phyloP scores from a whole-genome alignment of 1,139 yeast species.

The Pichia sp. region DNA sequence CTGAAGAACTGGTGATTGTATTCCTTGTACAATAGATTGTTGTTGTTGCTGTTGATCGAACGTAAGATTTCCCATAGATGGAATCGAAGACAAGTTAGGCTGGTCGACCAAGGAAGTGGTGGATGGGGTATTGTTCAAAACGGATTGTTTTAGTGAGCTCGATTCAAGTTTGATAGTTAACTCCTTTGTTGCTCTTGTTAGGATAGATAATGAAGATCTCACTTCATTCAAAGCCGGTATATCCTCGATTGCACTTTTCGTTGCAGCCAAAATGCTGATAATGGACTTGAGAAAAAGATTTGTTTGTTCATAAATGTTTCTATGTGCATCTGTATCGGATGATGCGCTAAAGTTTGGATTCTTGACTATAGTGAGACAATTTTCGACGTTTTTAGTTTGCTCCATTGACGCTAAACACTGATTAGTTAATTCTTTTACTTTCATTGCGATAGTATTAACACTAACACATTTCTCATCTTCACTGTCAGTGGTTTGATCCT shows the following conservation, averaged over 20 bases:
- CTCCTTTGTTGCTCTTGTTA: slow-evolving; percentile 87
- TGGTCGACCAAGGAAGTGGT: slow-evolving; percentile 24
- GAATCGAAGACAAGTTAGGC: slow-evolving; percentile 33
- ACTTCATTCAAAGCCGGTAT: slow-evolving; percentile 76
- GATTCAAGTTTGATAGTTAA: slow-evolving; percentile 75
- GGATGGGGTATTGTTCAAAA: slow-evolving; percentile 20
- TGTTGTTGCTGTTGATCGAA: slow-evolving; percentile 5
- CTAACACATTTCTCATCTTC: not conserved
- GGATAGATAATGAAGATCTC: slow-evolving; percentile 70
- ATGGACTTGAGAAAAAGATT: slow-evolving; percentile 79
- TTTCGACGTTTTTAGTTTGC: slow-evolving; percentile 62
- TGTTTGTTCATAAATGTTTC: slow-evolving; percentile 80
- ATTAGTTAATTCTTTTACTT: slow-evolving; percentile 71
- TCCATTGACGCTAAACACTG: slow-evolving; percentile 83
- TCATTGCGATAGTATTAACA: slow-evolving; percentile 42
- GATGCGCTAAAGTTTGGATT: slow-evolving; percentile 42
- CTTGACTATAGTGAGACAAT: slow-evolving; percentile 43
- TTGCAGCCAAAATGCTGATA: slow-evolving; percentile 75
- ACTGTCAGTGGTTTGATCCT: slow-evolving; percentile 1
- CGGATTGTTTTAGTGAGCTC: slow-evolving; percentile 44
- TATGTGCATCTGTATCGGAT: slow-evolving; percentile 53
- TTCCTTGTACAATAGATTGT: not conserved
- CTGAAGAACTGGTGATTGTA: slow-evolving; percentile 6
- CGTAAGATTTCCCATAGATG: slow-evolving; percentile 31
- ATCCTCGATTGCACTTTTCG: slow-evolving; percentile 77